Conservation (phyloP, 805 yeast species). For the Candida nanaspora region DNA sequence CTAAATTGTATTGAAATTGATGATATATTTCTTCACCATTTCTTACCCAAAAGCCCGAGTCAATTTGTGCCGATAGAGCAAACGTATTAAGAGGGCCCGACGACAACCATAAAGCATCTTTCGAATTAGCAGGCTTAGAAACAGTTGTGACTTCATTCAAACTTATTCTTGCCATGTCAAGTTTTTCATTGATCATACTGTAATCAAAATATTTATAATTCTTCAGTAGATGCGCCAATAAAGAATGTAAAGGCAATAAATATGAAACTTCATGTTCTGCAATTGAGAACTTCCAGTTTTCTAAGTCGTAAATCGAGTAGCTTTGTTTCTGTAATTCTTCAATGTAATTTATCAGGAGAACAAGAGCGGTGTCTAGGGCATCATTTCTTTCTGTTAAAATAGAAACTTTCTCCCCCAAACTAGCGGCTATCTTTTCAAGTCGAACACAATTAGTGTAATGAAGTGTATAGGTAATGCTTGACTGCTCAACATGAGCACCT, state of each 20-base stretch:
- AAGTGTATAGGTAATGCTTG: constrained; percentile 40
- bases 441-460: constrained; percentile 34
- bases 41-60: constrained; percentile 65
- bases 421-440: constrained; percentile 15
- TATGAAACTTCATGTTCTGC: constrained; percentile 47
- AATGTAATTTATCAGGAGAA: constrained; percentile 4
- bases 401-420: constrained; percentile 19
- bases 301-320: neutral
- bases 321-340: neutral
- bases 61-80: constrained; percentile 55
- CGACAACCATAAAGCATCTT: constrained; percentile 23
- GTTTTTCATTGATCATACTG: neutral
- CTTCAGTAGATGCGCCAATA: constrained; percentile 40
- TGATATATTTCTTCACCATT: constrained; percentile 43
- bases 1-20: constrained; percentile 14
- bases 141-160: neutral
- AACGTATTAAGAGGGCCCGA: constrained; percentile 55
- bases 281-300: constrained; percentile 1
- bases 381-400: constrained; percentile 11
- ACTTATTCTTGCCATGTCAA: neutral
- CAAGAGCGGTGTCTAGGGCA: constrained; percentile 27
- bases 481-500: constrained; percentile 65
- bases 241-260: constrained; percentile 51
- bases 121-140: neutral
- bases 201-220: constrained; percentile 23